Conservation (phyloP, 768 basidiomycete genomes). For the Crucibulum laeve region DNA sequence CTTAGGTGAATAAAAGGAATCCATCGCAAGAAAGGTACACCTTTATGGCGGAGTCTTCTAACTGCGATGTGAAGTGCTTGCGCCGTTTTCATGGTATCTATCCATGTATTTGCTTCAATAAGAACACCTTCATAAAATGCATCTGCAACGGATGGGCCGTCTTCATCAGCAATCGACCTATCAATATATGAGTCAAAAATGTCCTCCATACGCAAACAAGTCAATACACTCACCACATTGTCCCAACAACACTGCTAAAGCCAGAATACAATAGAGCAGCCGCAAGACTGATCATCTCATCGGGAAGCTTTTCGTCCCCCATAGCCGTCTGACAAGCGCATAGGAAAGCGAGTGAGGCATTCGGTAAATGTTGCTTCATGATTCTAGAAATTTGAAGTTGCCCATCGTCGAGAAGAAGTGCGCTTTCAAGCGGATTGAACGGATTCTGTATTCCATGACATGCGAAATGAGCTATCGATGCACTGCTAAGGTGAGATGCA, state of each 20-base stretch:
- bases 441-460: slow-evolving; percentile 20
- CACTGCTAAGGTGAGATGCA: neutral
- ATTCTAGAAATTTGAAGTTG: slow-evolving; percentile 15
- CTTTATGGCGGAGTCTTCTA: slow-evolving; percentile 4
- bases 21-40: slow-evolving; percentile 7
- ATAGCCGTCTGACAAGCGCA: slow-evolving; percentile 2
- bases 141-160: slow-evolving; percentile 9
- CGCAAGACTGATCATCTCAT: slow-evolving; percentile 27
- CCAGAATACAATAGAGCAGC: slow-evolving; percentile 23
- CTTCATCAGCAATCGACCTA: slow-evolving; percentile 12
- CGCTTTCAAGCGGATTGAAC: slow-evolving; percentile 11
- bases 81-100: slow-evolving; percentile 7
- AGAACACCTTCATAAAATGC: slow-evolving; percentile 8
- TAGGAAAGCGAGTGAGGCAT: slow-evolving; percentile 7
- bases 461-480: slow-evolving; percentile 16
- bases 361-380: slow-evolving; percentile 5
- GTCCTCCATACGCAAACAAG: neutral
- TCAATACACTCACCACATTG: slow-evolving; percentile 26
- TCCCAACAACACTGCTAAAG: slow-evolving; percentile 20
- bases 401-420: slow-evolving; percentile 10
- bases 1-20: slow-evolving; percentile 15
- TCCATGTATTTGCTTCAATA: neutral
- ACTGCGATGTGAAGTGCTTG: slow-evolving; percentile 10
- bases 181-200: too few species aligned
- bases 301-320: slow-evolving; percentile 11